Conservation (phyloP, 306 rosid genomes). For the Quillaja saponaria region DNA sequence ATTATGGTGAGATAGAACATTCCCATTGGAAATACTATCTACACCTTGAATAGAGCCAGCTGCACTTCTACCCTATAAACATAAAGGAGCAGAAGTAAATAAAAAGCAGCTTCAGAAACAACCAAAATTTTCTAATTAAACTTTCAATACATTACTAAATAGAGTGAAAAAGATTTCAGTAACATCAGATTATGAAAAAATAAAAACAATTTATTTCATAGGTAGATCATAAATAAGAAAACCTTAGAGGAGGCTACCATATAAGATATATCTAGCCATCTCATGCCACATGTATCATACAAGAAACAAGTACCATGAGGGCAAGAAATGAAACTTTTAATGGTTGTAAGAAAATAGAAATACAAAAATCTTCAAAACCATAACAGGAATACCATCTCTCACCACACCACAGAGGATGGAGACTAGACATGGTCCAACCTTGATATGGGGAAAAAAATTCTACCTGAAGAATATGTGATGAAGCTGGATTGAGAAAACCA, state of each 20-base stretch:
- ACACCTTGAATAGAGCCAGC: slow-evolving; percentile 46
- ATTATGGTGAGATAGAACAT: slow-evolving; percentile 44
- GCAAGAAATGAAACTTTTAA: neutral
- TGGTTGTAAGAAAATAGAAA: neutral
- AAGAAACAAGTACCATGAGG: slow-evolving; percentile 12
- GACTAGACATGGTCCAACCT: neutral
- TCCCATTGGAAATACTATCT: slow-evolving; percentile 55
- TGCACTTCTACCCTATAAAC: slow-evolving; percentile 51
- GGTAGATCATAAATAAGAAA: neutral
- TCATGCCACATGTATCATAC: neutral
- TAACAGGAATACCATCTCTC: slow-evolving; percentile 1
- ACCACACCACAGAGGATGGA: neutral
- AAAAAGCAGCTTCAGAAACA: neutral
- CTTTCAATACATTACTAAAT: too few species aligned
- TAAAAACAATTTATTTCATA: too few species aligned
- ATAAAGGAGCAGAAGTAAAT: slow-evolving; percentile 8
- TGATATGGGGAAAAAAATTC: neutral
- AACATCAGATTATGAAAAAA: slow-evolving; percentile 7
- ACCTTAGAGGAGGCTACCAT: neutral
- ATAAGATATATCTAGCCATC: neutral
- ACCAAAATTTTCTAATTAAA: neutral
- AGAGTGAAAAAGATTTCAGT: neutral
- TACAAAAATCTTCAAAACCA: neutral
- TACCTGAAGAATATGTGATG: slow-evolving; percentile 69
- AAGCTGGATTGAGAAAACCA: slow-evolving; percentile 46